phyloP scores from a whole-genome alignment of 2,329 filamentous ascomycete genomes.

The Hypoxylon sp. region DNA sequence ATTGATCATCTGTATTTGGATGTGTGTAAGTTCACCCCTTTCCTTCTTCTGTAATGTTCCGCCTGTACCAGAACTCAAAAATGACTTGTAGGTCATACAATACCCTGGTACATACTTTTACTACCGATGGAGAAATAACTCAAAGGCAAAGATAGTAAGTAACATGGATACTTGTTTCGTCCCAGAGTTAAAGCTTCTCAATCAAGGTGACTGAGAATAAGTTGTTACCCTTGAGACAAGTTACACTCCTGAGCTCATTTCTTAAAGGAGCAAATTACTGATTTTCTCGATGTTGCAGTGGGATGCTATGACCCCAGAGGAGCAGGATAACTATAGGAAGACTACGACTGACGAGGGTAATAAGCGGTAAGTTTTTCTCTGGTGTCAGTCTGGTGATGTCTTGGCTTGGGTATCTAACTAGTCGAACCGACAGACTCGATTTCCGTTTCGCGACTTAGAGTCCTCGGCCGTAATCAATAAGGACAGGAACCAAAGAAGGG shows the following conservation, averaged over 20 bases:
- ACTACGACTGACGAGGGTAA: constrained; percentile 63
- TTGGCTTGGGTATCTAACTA: background rate
- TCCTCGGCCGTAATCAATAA: too few relatives aligned
- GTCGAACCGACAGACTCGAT: constrained; percentile 42
- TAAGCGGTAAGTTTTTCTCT: constrained; percentile 55
- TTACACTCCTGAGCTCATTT: too few relatives aligned
- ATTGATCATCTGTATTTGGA: constrained; percentile 58
- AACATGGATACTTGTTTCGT: too few relatives aligned
- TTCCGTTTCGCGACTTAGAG: constrained; percentile 48
- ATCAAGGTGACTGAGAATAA: too few relatives aligned
- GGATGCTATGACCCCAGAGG: constrained; percentile 58
- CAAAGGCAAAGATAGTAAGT: constrained; percentile 53
- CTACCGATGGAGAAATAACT: constrained; percentile 58
- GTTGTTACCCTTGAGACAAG: too few relatives aligned
- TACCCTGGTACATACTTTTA: constrained; percentile 58
- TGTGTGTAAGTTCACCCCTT: constrained; percentile 55
- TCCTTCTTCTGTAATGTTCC: background rate
- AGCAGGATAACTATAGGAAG: constrained; percentile 61
- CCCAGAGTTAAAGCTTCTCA: too few relatives aligned
- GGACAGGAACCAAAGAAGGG: too few relatives aligned
- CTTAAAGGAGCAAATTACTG: too few relatives aligned
- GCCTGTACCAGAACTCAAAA: constrained; percentile 34
- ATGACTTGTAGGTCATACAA: constrained; percentile 53
- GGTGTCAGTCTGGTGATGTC: background rate
- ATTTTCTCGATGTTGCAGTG: constrained; percentile 42